Evolutionary conservation across 768 basidiomycete genomes (phyloP).

Genomic region (Hydnum rufescens): DNA sequence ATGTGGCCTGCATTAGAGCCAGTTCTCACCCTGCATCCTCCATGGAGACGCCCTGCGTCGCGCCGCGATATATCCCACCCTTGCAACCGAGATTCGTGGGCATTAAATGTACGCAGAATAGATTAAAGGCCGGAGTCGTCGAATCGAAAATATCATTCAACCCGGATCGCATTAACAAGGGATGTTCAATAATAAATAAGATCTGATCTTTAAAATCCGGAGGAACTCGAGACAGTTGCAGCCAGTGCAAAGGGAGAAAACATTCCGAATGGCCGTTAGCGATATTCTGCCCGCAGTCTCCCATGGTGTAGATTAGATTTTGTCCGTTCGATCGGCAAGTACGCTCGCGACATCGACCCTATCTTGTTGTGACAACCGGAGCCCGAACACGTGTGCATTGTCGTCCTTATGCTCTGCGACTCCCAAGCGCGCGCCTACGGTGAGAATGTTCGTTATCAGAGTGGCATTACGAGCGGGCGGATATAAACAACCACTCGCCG

Average conservation of each 20-base stretch:
- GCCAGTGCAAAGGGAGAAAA: neutral
- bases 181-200: too few relatives aligned
- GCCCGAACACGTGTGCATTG: slow-evolving; percentile 41
- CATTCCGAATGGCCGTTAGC: too few relatives aligned
- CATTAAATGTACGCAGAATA: too few relatives aligned
- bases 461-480: neutral
- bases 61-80: too few relatives aligned
- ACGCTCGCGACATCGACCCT: slow-evolving; percentile 42
- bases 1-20: too few relatives aligned
- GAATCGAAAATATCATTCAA: too few relatives aligned
- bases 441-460: too few relatives aligned
- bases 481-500: slow-evolving; percentile 25
- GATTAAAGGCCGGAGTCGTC: too few relatives aligned
- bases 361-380: slow-evolving; percentile 37
- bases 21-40: too few relatives aligned
- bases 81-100: too few relatives aligned
- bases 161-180: too few relatives aligned
- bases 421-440: slow-evolving; percentile 53
- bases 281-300: slow-evolving; percentile 80
- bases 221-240: neutral
- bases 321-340: slow-evolving; percentile 38
- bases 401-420: slow-evolving; percentile 55
- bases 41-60: too few relatives aligned
- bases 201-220: neutral
- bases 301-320: slow-evolving; percentile 43